These are phyloP conservation scores for Choanephora cucurbitarum DNA, from an alignment of 371 early-diverging fungal genomes.

Conservation along the genomic window DNA sequence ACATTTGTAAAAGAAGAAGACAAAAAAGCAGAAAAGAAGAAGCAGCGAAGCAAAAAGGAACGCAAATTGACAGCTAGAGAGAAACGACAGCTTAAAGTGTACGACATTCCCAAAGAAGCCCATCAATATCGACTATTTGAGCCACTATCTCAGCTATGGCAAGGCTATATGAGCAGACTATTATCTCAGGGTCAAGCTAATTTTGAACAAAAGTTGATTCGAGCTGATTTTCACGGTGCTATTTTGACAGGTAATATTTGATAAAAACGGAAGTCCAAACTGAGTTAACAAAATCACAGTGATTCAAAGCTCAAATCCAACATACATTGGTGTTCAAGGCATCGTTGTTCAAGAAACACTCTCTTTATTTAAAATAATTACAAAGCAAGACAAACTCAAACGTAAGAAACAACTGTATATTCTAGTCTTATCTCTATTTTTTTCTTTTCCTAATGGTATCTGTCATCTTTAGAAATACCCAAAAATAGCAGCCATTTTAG, in stretches of 20 bases:
- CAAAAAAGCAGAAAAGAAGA: slow-evolving; percentile 17
- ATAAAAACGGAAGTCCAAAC: slow-evolving; percentile 1
- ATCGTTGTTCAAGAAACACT: slow-evolving; percentile 90
- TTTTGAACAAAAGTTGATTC: slow-evolving; percentile 69
- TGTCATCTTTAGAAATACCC: slow-evolving; percentile 61
- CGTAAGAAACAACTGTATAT: slow-evolving; percentile 43
- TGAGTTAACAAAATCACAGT: slow-evolving; percentile 47
- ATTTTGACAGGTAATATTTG: slow-evolving; percentile 64
- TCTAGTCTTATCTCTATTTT: background rate
- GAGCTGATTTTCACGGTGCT: slow-evolving; percentile 88
- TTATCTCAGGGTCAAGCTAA: slow-evolving; percentile 34
- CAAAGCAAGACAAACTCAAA: slow-evolving; percentile 62
- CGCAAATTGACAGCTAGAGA: slow-evolving; percentile 63
- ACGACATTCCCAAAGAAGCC: slow-evolving; percentile 62
- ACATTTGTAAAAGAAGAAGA: slow-evolving; percentile 25
- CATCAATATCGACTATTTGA: slow-evolving; percentile 63
- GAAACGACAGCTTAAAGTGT: slow-evolving; percentile 57
- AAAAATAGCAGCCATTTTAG: slow-evolving; percentile 78
- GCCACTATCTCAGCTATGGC: slow-evolving; percentile 83
- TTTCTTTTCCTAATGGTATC: background rate
- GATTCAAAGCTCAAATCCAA: slow-evolving; percentile 77
- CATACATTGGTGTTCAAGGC: slow-evolving; percentile 75
- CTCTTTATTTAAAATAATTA: slow-evolving; percentile 82
- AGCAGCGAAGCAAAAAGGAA: slow-evolving; percentile 36
- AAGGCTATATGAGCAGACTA: slow-evolving; percentile 75